Conservation (phyloP, 768 basidiomycete species). For the Mycena maculata region DNA sequence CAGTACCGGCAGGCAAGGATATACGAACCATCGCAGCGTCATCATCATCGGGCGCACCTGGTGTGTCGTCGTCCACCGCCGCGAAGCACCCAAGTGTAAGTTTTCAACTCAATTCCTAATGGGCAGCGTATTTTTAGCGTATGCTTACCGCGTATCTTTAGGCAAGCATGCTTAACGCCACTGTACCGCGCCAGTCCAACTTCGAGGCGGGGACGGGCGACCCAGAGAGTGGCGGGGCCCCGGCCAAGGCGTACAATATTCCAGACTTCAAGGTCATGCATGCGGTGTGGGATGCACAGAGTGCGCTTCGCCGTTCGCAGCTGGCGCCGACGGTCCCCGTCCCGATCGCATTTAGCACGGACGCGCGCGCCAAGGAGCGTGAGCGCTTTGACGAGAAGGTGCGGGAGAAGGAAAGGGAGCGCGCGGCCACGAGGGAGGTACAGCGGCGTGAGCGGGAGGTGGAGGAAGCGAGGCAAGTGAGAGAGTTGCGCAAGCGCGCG, state of each 20-base stretch:
- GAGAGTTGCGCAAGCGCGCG: slow-evolving; percentile 69
- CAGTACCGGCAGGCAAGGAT: not conserved
- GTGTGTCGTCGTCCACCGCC: not conserved
- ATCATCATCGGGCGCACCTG: no score
- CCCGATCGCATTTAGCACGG: slow-evolving; percentile 63
- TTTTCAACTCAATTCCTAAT: not conserved
- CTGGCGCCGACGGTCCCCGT: slow-evolving; percentile 60
- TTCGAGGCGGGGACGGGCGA: not conserved
- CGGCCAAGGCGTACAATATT: slow-evolving; percentile 44
- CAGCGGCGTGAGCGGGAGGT: slow-evolving; percentile 58
- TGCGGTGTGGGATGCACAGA: slow-evolving; percentile 57
- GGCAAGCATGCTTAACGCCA: not conserved
- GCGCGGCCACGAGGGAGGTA: slow-evolving; percentile 60
- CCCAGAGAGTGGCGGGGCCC: not conserved
- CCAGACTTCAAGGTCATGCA: slow-evolving; percentile 70
- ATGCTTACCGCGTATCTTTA: not conserved
- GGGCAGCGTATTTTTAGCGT: not conserved
- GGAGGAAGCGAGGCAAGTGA: slow-evolving; percentile 70
- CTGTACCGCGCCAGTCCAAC: not conserved
- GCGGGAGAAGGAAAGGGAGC: slow-evolving; percentile 66
- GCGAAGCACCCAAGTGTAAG: no score
- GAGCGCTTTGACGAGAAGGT: slow-evolving; percentile 71
- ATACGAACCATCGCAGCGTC: not conserved
- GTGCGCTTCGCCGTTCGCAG: slow-evolving; percentile 59
- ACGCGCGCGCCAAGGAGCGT: slow-evolving; percentile 68